phyloP scores from a whole-genome alignment of 345 rosid species.

The Salix arbutifolia region DNA sequence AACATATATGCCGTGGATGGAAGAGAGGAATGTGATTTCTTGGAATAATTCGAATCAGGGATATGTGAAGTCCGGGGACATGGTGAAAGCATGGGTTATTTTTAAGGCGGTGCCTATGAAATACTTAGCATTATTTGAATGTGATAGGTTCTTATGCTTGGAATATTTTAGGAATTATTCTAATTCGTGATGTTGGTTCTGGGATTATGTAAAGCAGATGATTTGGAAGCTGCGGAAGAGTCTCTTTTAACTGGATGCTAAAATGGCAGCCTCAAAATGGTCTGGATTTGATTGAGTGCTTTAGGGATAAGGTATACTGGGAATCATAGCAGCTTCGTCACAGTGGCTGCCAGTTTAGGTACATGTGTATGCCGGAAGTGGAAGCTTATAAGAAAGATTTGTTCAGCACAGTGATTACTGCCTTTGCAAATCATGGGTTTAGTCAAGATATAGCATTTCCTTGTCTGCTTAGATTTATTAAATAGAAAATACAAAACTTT shows the following conservation, averaged over 20 bases:
- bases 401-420: slow-evolving; percentile 28
- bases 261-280: slow-evolving; percentile 31
- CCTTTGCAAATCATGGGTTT: slow-evolving; percentile 35
- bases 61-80: not conserved
- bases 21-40: slow-evolving; percentile 25
- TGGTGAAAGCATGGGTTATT: slow-evolving; percentile 26
- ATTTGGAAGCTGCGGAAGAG: slow-evolving; percentile 20
- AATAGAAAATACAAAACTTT: slow-evolving; percentile 21
- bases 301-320: slow-evolving; percentile 23
- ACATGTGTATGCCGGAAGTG: slow-evolving; percentile 30
- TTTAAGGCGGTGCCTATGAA: slow-evolving; percentile 28
- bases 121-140: slow-evolving; percentile 24
- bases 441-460: slow-evolving; percentile 21
- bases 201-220: slow-evolving; percentile 26
- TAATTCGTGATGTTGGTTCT: slow-evolving; percentile 22
- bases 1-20: slow-evolving; percentile 23
- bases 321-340: slow-evolving; percentile 26
- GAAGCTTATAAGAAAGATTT: slow-evolving; percentile 27
- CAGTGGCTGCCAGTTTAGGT: slow-evolving; percentile 22
- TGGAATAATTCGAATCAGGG: slow-evolving; percentile 36
- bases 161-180: slow-evolving; percentile 18
- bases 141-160: slow-evolving; percentile 30
- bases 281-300: slow-evolving; percentile 23
- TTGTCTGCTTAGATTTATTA: slow-evolving; percentile 29
- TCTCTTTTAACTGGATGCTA: slow-evolving; percentile 25